A percentile compares a stretch with the other conserved stretches of the same genome.
Conservation (phyloP, 495 filamentous ascomycete species). For the Talaromyces trachyspermus region DNA sequence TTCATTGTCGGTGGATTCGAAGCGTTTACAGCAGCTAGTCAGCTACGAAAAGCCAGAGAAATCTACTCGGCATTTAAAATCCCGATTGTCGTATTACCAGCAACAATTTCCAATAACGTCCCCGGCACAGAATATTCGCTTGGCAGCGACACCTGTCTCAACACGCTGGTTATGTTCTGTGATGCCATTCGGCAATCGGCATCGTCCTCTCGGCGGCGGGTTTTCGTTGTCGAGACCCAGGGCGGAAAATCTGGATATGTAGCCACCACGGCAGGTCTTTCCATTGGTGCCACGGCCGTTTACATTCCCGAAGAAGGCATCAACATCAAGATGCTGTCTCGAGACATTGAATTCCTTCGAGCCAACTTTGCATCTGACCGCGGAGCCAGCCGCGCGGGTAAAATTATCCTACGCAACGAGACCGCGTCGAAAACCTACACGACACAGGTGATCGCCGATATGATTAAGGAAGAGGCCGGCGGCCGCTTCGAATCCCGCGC, state of each 20-base stretch:
- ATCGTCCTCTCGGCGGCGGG: slow-evolving; percentile 80
- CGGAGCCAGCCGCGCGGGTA: slow-evolving; percentile 85
- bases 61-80: slow-evolving; percentile 83
- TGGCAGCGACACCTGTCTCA: slow-evolving; percentile 93
- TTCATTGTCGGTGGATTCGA: slow-evolving; percentile 96
- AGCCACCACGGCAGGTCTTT: slow-evolving; percentile 80
- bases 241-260: slow-evolving; percentile 93
- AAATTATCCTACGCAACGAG: slow-evolving; percentile 92
- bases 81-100: slow-evolving; percentile 84
- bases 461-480: slow-evolving; percentile 88
- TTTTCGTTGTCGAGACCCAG: slow-evolving; percentile 98
- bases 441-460: slow-evolving; percentile 87
- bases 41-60: slow-evolving; percentile 72
- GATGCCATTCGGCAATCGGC: slow-evolving; percentile 97
- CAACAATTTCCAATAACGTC: slow-evolving; percentile 98
- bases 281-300: slow-evolving; percentile 87
- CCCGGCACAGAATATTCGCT: slow-evolving; percentile 96
- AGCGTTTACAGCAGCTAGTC: slow-evolving; percentile 84
- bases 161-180: slow-evolving; percentile 93
- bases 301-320: slow-evolving; percentile 98
- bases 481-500: slow-evolving; percentile 90
- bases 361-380: slow-evolving; percentile 77
- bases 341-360: slow-evolving; percentile 85
- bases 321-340: slow-evolving; percentile 82
- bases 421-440: slow-evolving; percentile 83